A percentile compares a stretch with the other conserved stretches of the same genome.
These are phyloP conservation scores for Panicum hallii DNA, from an alignment of 202 grass and related monocot species.

Conservation along the genomic window DNA sequence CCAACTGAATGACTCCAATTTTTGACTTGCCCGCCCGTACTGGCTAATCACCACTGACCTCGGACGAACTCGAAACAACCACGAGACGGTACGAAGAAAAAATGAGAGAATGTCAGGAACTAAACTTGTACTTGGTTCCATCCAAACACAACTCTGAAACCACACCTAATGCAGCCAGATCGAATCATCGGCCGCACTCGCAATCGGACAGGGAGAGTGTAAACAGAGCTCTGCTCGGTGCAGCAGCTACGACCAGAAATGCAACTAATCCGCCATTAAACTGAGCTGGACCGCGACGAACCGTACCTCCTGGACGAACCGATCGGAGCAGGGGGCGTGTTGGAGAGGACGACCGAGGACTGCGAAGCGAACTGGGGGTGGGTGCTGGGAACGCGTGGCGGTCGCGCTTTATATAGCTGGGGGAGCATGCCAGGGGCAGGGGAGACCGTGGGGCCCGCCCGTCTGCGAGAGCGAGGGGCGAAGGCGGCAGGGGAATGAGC, in stretches of 20 bases:
- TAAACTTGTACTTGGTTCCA: background rate
- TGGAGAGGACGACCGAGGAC: slow-evolving; percentile 21
- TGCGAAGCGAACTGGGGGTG: background rate
- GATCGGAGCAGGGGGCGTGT: background rate
- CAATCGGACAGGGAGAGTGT: background rate
- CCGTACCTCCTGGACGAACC: slow-evolving; percentile 32
- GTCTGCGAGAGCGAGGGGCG: slow-evolving; percentile 30
- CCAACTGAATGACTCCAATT: background rate
- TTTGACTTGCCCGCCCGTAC: slow-evolving; percentile 18
- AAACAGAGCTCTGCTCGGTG: background rate
- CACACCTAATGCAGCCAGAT: background rate
- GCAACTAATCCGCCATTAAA: background rate
- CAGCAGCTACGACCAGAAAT: background rate
- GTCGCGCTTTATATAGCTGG: slow-evolving; percentile 38
- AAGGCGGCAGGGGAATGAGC: slow-evolving; percentile 3
- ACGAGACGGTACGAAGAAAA: background rate
- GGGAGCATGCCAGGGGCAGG: slow-evolving; percentile 46
- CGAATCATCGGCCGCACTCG: background rate
- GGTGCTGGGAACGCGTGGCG: slow-evolving; percentile 3
- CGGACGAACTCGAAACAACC: slow-evolving; percentile 30
- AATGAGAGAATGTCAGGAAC: background rate
- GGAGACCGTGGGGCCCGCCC: slow-evolving; percentile 51
- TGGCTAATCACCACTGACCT: background rate
- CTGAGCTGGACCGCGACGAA: background rate
- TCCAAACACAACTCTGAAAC: background rate